Conservation (phyloP, 139 green algal species). For the Diplosphaera chodatii region DNA sequence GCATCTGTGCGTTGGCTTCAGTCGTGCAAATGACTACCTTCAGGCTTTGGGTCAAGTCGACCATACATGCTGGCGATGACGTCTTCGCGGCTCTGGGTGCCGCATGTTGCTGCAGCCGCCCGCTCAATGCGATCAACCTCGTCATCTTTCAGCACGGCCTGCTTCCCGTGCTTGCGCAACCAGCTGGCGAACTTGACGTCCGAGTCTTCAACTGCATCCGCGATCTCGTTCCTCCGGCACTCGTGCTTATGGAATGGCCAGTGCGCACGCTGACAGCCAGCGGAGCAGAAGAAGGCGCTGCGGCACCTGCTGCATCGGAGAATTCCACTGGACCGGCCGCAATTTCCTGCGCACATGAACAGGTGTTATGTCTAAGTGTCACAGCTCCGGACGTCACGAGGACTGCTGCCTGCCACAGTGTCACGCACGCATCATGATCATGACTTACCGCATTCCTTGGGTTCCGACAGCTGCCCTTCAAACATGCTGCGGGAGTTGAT, state of each 20-base stretch:
- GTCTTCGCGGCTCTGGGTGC: conserved; percentile 39
- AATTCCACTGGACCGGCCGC: conserved; percentile 48
- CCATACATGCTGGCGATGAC: conserved; percentile 89
- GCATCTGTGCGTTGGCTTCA: too few relatives aligned
- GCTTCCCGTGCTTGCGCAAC: conserved; percentile 76
- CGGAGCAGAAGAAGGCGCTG: conserved; percentile 73
- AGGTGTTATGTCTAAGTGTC: too few relatives aligned
- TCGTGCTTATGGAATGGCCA: conserved; percentile 80
- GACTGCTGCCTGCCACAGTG: too few relatives aligned
- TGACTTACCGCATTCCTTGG: neutral
- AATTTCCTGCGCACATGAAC: conserved; percentile 87
- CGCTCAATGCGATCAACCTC: conserved; percentile 82
- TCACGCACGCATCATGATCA: too few relatives aligned
- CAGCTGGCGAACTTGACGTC: conserved; percentile 85
- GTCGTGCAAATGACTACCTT: too few relatives aligned
- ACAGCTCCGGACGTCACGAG: too few relatives aligned
- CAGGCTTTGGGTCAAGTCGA: conserved; percentile 66
- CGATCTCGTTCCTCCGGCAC: conserved; percentile 88
- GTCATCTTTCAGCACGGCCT: conserved; percentile 67
- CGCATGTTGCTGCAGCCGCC: conserved; percentile 34
- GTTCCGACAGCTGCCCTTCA: too few relatives aligned
- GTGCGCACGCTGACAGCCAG: conserved; percentile 78
- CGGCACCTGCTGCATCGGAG: conserved; percentile 77
- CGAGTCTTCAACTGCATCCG: conserved; percentile 59
- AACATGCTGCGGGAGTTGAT: neutral